Evolutionary conservation across 441 rosid species (phyloP).

Genomic region (Croton laevigatus): DNA sequence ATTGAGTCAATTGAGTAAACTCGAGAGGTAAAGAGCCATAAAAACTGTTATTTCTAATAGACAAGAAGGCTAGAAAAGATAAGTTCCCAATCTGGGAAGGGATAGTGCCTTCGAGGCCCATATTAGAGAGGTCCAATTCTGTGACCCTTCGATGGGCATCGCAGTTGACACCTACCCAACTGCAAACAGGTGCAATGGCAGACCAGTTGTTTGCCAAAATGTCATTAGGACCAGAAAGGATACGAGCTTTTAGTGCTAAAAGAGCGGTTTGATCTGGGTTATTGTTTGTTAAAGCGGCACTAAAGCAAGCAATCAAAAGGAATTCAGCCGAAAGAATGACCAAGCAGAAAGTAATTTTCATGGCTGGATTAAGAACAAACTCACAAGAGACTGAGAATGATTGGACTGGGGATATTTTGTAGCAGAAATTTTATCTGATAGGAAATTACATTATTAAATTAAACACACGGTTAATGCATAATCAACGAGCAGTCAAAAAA

Average conservation of each 20-base stretch:
- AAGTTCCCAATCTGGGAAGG: constrained; percentile 20
- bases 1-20: background rate
- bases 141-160: constrained; percentile 14
- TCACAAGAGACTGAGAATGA: too few species aligned
- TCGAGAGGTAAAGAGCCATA: constrained; percentile 20
- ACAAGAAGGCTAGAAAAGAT: background rate
- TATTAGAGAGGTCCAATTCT: constrained; percentile 12
- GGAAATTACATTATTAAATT: too few species aligned
- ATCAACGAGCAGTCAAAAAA: too few species aligned
- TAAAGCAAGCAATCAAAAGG: background rate
- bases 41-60: constrained; percentile 19
- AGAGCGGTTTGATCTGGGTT: constrained; percentile 18
- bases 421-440: too few species aligned
- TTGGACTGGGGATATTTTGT: too few species aligned
- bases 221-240: background rate
- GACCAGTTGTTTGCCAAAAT: constrained; percentile 18
- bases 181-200: constrained; percentile 12
- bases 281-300: background rate
- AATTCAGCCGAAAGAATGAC: background rate
- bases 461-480: too few species aligned
- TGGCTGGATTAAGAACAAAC: too few species aligned
- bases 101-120: constrained; percentile 17
- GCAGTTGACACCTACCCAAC: constrained; percentile 24
- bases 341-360: background rate
- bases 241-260: constrained; percentile 10